phyloP scores from a whole-genome alignment of 2,329 filamentous ascomycete genomes.

The Pestalotiopsis sp. region DNA sequence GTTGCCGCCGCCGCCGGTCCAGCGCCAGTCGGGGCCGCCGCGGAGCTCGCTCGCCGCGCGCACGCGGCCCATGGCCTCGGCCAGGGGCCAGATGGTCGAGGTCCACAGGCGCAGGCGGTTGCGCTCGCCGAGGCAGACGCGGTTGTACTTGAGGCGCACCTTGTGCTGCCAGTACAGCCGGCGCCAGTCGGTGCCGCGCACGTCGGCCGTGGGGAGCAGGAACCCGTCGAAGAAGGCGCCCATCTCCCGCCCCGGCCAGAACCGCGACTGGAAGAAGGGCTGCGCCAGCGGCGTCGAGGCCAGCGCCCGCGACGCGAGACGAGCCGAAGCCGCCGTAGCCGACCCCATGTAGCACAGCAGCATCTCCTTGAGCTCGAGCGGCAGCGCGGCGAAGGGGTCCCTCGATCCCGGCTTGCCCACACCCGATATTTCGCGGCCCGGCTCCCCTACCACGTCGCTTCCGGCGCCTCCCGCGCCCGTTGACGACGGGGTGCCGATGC shows the following conservation, averaged over 20 bases:
- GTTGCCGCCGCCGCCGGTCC: background rate
- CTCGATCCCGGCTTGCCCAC: background rate
- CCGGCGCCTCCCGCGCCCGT: background rate
- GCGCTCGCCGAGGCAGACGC: conserved; percentile 23
- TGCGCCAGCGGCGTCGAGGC: conserved; percentile 22
- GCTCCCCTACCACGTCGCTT: background rate
- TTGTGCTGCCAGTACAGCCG: conserved; percentile 22
- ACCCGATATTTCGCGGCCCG: background rate
- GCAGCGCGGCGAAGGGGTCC: conserved; percentile 24
- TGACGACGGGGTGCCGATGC: background rate
- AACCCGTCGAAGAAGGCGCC: conserved; percentile 27
- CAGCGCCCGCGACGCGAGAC: conserved; percentile 25
- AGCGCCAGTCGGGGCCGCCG: conserved; percentile 18
- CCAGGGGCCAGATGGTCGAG: conserved; percentile 23
- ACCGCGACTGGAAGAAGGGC: conserved; percentile 26
- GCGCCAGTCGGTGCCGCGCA: conserved; percentile 22
- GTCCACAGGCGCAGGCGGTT: conserved; percentile 27
- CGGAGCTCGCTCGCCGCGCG: conserved; percentile 17
- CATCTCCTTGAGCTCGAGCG: conserved; percentile 24
- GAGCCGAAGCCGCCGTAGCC: conserved; percentile 18
- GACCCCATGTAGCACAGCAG: conserved; percentile 23
- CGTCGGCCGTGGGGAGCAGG: conserved; percentile 16
- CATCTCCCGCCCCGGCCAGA: conserved; percentile 25
- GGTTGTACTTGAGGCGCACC: conserved; percentile 16
- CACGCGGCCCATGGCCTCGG: conserved; percentile 19